A percentile compares a stretch with the other conserved stretches of the same genome.
phyloP scores from a whole-genome alignment of 345 rosid species.

The Gossypium turneri region DNA sequence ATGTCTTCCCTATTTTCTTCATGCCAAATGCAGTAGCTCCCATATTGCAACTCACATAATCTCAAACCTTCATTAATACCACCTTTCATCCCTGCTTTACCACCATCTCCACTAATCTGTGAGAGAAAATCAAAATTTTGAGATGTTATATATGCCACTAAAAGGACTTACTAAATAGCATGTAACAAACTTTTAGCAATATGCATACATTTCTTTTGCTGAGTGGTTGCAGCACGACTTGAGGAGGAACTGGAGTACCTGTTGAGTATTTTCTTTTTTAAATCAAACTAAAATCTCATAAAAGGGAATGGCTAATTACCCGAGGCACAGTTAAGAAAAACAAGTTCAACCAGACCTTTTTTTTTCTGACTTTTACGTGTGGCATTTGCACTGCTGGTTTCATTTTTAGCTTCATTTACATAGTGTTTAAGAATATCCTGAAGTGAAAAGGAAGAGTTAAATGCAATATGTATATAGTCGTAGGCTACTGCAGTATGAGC shows the following conservation, averaged over 20 bases:
- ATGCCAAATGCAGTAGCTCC: constrained; percentile 80
- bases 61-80: constrained; percentile 40
- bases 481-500: neutral
- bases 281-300: constrained; percentile 5
- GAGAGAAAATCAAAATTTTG: constrained; percentile 16
- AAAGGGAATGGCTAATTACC: neutral
- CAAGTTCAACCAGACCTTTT: constrained; percentile 32
- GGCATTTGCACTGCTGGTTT: constrained; percentile 19
- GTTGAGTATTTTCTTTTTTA: constrained; percentile 15
- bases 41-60: constrained; percentile 44
- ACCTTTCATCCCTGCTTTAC: constrained; percentile 20
- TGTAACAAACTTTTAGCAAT: neutral
- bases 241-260: constrained; percentile 29
- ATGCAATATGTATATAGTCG: neutral
- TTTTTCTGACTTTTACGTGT: constrained; percentile 17
- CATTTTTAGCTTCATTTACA: constrained; percentile 29
- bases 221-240: constrained; percentile 22
- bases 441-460: constrained; percentile 9
- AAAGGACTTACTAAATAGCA: neutral
- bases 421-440: constrained; percentile 35
- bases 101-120: constrained; percentile 39
- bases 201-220: constrained; percentile 38
- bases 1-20: constrained; percentile 73
- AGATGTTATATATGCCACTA: constrained; percentile 9
- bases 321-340: neutral